Conservation (phyloP, 2,329 filamentous ascomycete genomes). For the Aspergillus floridensis region DNA sequence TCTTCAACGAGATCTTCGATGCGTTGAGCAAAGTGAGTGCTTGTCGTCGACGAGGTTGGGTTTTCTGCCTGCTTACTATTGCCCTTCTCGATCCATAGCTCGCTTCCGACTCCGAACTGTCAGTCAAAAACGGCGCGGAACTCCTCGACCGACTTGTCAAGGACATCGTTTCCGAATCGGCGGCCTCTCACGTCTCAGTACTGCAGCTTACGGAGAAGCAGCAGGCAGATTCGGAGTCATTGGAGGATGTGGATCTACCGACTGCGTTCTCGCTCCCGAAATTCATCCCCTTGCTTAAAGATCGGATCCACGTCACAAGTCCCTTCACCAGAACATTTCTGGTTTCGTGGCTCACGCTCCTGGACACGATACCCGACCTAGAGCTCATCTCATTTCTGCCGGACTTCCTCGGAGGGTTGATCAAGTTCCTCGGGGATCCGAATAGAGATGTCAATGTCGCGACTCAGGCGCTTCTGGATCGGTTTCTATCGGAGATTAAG, state of each 20-base stretch:
- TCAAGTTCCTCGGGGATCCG: slow-evolving; percentile 87
- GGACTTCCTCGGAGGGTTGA: slow-evolving; percentile 82
- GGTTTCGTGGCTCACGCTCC: slow-evolving; percentile 89
- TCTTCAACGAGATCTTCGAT: slow-evolving; percentile 98
- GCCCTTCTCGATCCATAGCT: slow-evolving; percentile 55
- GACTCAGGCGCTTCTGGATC: slow-evolving; percentile 83
- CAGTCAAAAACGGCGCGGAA: slow-evolving; percentile 97
- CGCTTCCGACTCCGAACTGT: slow-evolving; percentile 91
- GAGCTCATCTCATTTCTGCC: slow-evolving; percentile 92
- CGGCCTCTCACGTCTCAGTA: slow-evolving; percentile 89
- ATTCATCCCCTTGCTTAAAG: slow-evolving; percentile 90
- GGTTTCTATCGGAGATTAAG: slow-evolving; percentile 90
- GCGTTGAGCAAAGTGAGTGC: slow-evolving; percentile 81
- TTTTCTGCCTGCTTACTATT: slow-evolving; percentile 13
- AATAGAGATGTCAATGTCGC: slow-evolving; percentile 94
- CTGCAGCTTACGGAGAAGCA: slow-evolving; percentile 63
- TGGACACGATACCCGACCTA: slow-evolving; percentile 94
- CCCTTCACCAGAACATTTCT: slow-evolving; percentile 93
- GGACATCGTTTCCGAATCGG: slow-evolving; percentile 93
- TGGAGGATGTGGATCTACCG: slow-evolving; percentile 54
- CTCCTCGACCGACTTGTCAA: slow-evolving; percentile 91
- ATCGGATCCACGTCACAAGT: slow-evolving; percentile 90
- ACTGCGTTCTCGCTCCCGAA: slow-evolving; percentile 87
- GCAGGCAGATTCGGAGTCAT: slow-evolving; percentile 38
- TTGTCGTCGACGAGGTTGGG: not conserved